These are phyloP conservation scores for Boletus smithii DNA, from an alignment of 1,284 basidiomycete species.

Conservation along the genomic window DNA sequence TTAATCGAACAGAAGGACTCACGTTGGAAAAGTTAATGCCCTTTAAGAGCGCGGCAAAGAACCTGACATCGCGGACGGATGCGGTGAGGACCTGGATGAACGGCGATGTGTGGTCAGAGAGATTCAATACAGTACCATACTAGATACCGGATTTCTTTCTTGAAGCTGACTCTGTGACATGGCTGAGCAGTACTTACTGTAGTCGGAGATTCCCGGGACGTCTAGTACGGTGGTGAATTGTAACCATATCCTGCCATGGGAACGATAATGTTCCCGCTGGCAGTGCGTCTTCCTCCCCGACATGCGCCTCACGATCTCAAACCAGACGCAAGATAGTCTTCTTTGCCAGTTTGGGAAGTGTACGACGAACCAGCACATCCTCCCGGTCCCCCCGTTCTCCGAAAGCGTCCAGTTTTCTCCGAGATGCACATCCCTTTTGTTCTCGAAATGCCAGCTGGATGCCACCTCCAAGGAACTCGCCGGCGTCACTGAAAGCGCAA, in stretches of 20 bases:
- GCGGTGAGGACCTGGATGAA: conserved; percentile 64
- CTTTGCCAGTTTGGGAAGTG: conserved; percentile 20
- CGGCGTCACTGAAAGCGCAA: conserved; percentile 11
- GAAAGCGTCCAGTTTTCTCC: conserved; percentile 25
- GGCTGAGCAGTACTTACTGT: neutral
- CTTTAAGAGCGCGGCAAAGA: conserved; percentile 69
- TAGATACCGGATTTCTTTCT: conserved; percentile 25
- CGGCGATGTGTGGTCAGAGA: conserved; percentile 1
- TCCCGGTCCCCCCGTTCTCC: conserved; percentile 28
- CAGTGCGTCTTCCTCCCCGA: neutral
- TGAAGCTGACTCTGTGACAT: conserved; percentile 24
- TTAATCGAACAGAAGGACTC: conserved; percentile 22
- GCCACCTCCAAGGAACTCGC: conserved; percentile 12
- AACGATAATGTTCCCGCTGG: no score
- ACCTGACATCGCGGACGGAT: conserved; percentile 75
- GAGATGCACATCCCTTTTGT: conserved; percentile 8
- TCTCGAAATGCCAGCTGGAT: conserved; percentile 15
- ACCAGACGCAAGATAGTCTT: conserved; percentile 42
- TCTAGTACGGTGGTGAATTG: no score
- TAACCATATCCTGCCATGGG: no score
- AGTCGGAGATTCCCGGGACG: no score
- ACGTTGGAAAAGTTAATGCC: conserved; percentile 79
- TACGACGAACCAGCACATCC: conserved; percentile 8
- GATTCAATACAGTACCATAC: neutral
- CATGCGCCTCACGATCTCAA: conserved; percentile 46